Base-by-base conservation (phyloP, 371 early-diverging fungal species). In the Syncephalis plumigaleata region DNA sequence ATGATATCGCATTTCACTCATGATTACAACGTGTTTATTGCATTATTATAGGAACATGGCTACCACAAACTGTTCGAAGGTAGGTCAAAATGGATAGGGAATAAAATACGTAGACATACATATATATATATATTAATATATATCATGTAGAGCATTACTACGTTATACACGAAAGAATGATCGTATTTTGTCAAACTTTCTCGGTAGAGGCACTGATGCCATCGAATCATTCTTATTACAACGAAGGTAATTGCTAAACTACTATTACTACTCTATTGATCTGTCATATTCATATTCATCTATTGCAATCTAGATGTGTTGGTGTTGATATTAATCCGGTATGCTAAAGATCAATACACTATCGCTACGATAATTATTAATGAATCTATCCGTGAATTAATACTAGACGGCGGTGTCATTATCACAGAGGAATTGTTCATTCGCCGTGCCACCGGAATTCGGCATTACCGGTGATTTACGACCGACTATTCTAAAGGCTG, bases 191-290 rank as follows among this genome's bases (percentile, higher is more conserved):
- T 87, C 88, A 17, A 91, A 89, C 52, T 91, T 91, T 51, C 57
- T 88, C 26, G 92, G 92, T 16, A 67, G 92, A 52, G 91, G 91
- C 52, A 88, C 92, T 1, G 92, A 91, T 57, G 87, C 87, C 8
- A 91, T 90, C n/a, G 92, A 91, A 55, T 75, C 80, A 36, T 82
- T 87, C 45, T 60, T 91, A 44, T 59, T 87, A 13, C 71, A 77
- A 50, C 65, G 92, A 66, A 73, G 75, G 77, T 80, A 63, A 24
- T 49, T 31, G 15, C n/a, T 18, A 9, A 23, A 17, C n/a, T 11
- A 4, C 36, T 0, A 38, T 3, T 20, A 4, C 4, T 50, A 31
- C 8, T 27, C 20, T 23, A 11, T 50, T 9, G 18, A 9, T 18
- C 24, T 38, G 20, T 31, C 3, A 38, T 44, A 11, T 21, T n/a